phyloP scores from a whole-genome alignment of 2,329 filamentous ascomycete genomes.

The Colletotrichum salicis region DNA sequence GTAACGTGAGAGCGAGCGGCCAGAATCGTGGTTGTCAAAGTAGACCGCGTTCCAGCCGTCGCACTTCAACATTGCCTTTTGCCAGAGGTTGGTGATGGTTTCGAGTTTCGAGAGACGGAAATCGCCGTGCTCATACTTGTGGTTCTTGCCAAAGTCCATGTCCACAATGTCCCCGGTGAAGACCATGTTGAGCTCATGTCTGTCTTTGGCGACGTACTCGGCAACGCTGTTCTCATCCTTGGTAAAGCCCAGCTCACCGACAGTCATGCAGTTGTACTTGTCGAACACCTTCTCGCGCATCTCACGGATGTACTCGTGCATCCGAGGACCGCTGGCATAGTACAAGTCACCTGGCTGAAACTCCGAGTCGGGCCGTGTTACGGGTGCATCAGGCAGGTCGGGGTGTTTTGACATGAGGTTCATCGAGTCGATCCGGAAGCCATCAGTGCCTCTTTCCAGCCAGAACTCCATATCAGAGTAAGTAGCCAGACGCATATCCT shows the following conservation, averaged over 20 bases:
- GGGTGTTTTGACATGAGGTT: conserved; percentile 66
- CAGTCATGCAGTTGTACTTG: conserved; percentile 65
- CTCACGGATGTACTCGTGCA: conserved; percentile 63
- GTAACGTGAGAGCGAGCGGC: conserved; percentile 59
- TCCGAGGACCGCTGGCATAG: conserved; percentile 65
- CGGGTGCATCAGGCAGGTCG: conserved; percentile 57
- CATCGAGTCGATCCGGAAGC: conserved; percentile 68
- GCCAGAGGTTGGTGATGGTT: conserved; percentile 48
- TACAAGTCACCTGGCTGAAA: conserved; percentile 51
- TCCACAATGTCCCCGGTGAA: conserved; percentile 32
- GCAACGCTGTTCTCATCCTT: conserved; percentile 57
- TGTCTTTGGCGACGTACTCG: conserved; percentile 57
- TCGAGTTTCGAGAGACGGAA: conserved; percentile 50
- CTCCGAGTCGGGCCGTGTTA: conserved; percentile 46
- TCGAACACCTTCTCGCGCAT: conserved; percentile 59
- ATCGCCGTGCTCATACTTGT: conserved; percentile 53
- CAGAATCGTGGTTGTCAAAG: conserved; percentile 67
- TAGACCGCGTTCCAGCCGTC: conserved; percentile 62
- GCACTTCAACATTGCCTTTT: conserved; percentile 47
- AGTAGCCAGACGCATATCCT: conserved; percentile 66
- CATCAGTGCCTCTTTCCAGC: conserved; percentile 69
- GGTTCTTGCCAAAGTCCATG: conserved; percentile 49
- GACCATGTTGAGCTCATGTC: conserved; percentile 45
- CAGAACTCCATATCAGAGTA: conserved; percentile 73
- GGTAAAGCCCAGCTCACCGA: conserved; percentile 63